These are phyloP conservation scores for Lachnellula cervina DNA, from an alignment of 2,329 filamentous ascomycete species.

Conservation along the genomic window DNA sequence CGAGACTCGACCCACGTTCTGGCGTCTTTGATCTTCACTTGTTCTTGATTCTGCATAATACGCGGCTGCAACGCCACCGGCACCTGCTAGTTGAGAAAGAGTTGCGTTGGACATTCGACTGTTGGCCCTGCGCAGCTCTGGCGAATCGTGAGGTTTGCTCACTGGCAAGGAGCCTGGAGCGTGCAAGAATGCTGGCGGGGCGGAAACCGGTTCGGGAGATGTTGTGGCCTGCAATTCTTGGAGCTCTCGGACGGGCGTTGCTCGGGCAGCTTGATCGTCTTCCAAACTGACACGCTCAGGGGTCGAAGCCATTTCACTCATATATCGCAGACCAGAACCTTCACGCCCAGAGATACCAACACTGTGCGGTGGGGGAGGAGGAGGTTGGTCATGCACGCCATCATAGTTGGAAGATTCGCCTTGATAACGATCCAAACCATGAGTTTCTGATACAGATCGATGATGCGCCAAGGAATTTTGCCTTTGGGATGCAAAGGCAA, in stretches of 20 bases:
- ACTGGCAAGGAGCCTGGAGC: conserved; percentile 64
- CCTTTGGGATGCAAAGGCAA: conserved; percentile 12
- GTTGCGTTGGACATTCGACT: conserved; percentile 80
- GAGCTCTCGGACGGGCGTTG: conserved; percentile 45
- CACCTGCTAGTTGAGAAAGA: conserved; percentile 71
- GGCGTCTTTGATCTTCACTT: conserved; percentile 21
- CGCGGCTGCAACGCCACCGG: conserved; percentile 45
- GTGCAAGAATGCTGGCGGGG: conserved; percentile 76
- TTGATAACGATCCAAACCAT: conserved; percentile 24
- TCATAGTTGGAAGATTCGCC: conserved; percentile 19
- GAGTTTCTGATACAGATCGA: conserved; percentile 32
- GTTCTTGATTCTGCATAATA: conserved; percentile 27
- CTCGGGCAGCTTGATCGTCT: conserved; percentile 41
- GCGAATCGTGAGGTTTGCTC: conserved; percentile 66
- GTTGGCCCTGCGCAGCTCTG: conserved; percentile 74
- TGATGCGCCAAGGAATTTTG: conserved; percentile 15
- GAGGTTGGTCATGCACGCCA: conserved; percentile 22
- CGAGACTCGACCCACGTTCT: conserved; percentile 20
- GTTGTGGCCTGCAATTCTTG: conserved; percentile 53
- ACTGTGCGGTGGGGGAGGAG: conserved; percentile 26
- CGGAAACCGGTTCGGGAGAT: conserved; percentile 66
- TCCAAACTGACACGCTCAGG: conserved; percentile 54
- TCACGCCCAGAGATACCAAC: conserved; percentile 12
- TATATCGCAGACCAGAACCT: conserved; percentile 35
- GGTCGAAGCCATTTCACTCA: conserved; percentile 41